These are phyloP conservation scores for Acorus gramineus DNA, from an alignment of 106 monocot species.

Conservation along the genomic window DNA sequence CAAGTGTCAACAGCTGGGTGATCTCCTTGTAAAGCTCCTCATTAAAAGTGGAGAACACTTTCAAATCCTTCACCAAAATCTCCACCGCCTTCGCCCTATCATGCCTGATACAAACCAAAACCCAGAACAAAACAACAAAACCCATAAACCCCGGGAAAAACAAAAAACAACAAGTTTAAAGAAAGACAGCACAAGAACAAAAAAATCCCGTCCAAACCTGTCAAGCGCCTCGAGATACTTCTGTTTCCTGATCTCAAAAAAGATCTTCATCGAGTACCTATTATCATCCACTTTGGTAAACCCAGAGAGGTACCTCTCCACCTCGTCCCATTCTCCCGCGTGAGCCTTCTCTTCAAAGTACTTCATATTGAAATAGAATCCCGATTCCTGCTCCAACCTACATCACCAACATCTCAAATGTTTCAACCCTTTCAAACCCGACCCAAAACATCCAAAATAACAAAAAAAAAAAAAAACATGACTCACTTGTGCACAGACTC, in stretches of 20 bases:
- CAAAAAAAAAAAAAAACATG: not conserved
- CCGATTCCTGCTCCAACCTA: conserved; percentile 42
- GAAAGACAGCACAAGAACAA: not conserved
- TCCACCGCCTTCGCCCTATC: conserved; percentile 48
- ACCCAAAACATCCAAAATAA: not conserved
- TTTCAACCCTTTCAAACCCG: not conserved
- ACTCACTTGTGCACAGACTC: conserved; percentile 52
- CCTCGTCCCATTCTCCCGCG: conserved; percentile 38
- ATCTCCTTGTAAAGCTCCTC: conserved; percentile 56
- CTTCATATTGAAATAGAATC: conserved; percentile 42
- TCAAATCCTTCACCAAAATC: conserved; percentile 44
- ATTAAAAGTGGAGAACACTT: conserved; percentile 51
- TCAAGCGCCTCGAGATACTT: conserved; percentile 68
- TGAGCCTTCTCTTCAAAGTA: conserved; percentile 39
- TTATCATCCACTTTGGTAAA: conserved; percentile 66
- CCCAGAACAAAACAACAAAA: not conserved
- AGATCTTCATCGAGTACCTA: conserved; percentile 66
- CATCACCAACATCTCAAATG: not conserved
- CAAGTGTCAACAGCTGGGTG: conserved; percentile 44
- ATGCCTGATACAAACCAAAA: conserved; percentile 14
- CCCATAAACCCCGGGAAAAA: not conserved
- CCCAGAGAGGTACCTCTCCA: conserved; percentile 51
- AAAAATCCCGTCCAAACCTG: conserved; percentile 14
- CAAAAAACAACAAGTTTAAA: not conserved
- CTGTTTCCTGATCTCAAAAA: conserved; percentile 68